phyloP scores from a whole-genome alignment of 345 rosid genomes.

The Melaleuca quinquenervia region DNA sequence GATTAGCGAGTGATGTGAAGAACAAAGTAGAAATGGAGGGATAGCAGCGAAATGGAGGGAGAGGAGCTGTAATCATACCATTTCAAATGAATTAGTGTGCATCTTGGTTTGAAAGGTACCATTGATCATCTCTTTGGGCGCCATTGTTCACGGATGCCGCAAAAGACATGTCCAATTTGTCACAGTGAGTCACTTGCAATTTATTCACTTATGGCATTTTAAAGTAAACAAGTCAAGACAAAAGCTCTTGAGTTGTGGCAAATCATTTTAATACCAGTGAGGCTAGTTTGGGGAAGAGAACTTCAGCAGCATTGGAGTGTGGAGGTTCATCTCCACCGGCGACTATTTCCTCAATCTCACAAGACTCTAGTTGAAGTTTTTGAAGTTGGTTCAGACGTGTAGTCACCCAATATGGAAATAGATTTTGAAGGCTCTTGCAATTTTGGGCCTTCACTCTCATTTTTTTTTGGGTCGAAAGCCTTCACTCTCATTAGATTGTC shows the following conservation, averaged over 20 bases:
- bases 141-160: accelerated
- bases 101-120: accelerated
- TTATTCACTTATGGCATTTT: accelerated
- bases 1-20: neutral
- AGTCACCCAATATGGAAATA: neutral
- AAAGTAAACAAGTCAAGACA: neutral
- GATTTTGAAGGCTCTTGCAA: neutral
- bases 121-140: neutral
- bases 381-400: neutral
- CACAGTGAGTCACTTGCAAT: accelerated
- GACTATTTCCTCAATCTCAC: neutral
- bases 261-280: neutral
- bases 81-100: neutral
- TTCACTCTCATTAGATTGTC: accelerated
- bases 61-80: neutral
- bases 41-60: too few species aligned
- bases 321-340: neutral
- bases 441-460: too few species aligned
- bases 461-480: too few species aligned
- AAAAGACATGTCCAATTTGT: neutral
- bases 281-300: accelerated
- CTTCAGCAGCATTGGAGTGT: neutral
- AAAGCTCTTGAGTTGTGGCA: neutral
- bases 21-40: neutral
- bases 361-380: neutral